These are phyloP conservation scores for Fraxinus baroniana DNA, from an alignment of 305 asterid genomes.

Conservation along the genomic window DNA sequence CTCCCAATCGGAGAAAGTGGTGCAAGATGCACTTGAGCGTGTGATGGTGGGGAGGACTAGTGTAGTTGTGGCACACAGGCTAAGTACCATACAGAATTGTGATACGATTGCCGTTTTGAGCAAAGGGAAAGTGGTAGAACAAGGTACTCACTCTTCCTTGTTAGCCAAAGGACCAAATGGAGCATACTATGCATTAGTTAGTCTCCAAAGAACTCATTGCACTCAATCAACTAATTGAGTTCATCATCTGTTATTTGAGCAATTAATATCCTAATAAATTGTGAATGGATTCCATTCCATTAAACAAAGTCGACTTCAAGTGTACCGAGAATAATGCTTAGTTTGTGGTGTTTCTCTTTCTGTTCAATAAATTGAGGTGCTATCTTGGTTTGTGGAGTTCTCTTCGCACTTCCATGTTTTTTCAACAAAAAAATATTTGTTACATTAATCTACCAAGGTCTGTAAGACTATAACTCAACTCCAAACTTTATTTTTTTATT, in stretches of 20 bases:
- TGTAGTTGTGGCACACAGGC: conserved; percentile 82
- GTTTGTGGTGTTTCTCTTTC: background rate
- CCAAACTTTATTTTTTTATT: background rate
- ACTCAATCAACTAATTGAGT: conserved; percentile 14
- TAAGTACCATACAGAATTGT: conserved; percentile 74
- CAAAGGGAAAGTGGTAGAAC: conserved; percentile 72
- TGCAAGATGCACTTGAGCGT: conserved; percentile 79
- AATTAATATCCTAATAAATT: background rate
- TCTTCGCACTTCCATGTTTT: background rate
- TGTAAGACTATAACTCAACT: background rate
- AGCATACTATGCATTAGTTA: conserved; percentile 70
- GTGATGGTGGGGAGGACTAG: conserved; percentile 89
- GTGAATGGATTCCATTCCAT: background rate
- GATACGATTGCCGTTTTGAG: conserved; percentile 75
- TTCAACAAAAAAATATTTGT: background rate
- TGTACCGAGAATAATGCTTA: background rate
- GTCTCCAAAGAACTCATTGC: conserved; percentile 52
- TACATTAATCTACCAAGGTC: background rate
- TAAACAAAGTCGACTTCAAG: background rate
- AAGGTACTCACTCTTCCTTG: conserved; percentile 71
- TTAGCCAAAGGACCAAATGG: conserved; percentile 58
- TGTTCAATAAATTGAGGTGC: background rate
- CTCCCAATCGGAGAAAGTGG: conserved; percentile 74
- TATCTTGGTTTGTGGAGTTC: background rate
- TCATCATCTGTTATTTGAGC: background rate